Conservation (phyloP, 75 land plant species). For the Larix kaempferi region DNA sequence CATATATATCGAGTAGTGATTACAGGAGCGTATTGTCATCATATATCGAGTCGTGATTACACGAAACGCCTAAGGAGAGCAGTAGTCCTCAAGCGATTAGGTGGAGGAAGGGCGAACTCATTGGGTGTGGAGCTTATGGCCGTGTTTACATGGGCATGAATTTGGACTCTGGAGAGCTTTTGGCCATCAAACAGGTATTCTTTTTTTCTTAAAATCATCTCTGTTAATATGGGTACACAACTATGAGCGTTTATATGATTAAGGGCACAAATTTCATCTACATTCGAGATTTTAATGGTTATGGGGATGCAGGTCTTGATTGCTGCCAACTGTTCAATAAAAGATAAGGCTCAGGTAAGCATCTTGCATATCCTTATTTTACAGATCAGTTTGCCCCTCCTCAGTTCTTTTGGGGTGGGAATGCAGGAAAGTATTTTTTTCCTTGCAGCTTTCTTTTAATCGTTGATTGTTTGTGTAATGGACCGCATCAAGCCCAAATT, state of each 20-base stretch:
- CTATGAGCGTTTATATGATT: no score
- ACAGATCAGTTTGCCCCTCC: no score
- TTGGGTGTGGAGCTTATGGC: slow-evolving; percentile 94
- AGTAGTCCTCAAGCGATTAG: slow-evolving; percentile 38
- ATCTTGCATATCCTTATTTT: no score
- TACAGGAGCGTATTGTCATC: no score
- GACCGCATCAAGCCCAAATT: slow-evolving; percentile 26
- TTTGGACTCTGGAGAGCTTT: slow-evolving; percentile 91
- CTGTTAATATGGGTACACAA: no score
- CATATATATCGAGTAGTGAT: no score
- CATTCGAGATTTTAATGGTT: neutral
- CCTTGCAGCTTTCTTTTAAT: no score
- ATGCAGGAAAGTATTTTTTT: no score
- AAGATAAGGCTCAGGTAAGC: slow-evolving; percentile 74
- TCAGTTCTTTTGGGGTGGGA: no score
- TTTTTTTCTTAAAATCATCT: neutral
- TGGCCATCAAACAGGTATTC: slow-evolving; percentile 91
- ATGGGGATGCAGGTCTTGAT: slow-evolving; percentile 59
- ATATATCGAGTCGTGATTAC: no score
- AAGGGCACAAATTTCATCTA: neutral
- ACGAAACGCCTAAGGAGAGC: no score
- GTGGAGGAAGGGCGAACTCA: slow-evolving; percentile 96
- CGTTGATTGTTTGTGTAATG: no score
- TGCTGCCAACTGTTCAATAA: slow-evolving; percentile 59
- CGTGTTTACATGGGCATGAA: slow-evolving; percentile 99